Evolutionary conservation across 108 stramenopile genomes (phyloP).

Genomic region (Cyclotella choctawhatcheeana): DNA sequence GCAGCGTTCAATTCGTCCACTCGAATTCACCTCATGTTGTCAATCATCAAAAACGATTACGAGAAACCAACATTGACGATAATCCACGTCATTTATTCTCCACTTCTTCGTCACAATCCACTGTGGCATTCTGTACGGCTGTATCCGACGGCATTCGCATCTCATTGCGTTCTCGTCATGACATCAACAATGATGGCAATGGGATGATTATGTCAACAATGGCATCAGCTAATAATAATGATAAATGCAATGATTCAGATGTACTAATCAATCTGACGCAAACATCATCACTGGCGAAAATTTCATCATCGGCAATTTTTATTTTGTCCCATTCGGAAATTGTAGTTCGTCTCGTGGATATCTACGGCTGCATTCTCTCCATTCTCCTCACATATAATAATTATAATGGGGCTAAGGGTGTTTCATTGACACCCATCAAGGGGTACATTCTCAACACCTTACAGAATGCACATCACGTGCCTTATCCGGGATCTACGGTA

Average conservation of each 20-base stretch:
- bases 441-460: constrained; percentile 21
- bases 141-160: background rate
- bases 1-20: background rate
- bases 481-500: constrained; percentile 34
- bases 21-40: background rate
- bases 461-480: constrained; percentile 6
- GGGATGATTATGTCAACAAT: background rate
- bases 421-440: background rate
- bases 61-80: background rate
- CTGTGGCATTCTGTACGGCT: background rate
- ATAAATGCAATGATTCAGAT: background rate
- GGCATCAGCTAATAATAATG: background rate
- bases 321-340: background rate
- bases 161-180: background rate
- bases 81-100: constrained; percentile 4
- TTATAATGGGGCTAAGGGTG: background rate
- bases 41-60: background rate
- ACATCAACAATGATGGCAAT: background rate
- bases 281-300: background rate
- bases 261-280: background rate
- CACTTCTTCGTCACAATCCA: background rate
- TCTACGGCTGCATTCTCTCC: background rate
- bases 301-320: background rate
- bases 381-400: background rate
- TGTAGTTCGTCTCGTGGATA: constrained; percentile 1